Conservation (phyloP, 164 flowering plant genomes). For the Nymphaea thermarum region DNA sequence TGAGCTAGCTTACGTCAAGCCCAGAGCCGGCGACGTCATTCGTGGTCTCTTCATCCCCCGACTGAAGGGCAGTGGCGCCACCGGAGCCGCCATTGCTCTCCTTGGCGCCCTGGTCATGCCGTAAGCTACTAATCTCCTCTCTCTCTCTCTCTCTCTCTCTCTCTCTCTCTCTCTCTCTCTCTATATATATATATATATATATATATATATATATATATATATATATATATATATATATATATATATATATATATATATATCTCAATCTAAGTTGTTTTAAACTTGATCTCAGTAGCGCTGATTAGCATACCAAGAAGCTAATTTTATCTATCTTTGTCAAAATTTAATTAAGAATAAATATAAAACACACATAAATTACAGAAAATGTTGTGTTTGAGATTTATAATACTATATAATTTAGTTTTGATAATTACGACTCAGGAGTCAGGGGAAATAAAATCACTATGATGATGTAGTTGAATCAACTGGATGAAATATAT, state of each 20-base stretch:
- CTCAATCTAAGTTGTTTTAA: too few species aligned
- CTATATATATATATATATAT: too few species aligned
- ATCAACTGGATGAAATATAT: too few species aligned
- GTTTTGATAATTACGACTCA: too few species aligned
- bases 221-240: neutral
- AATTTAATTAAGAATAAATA: too few species aligned
- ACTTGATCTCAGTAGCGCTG: neutral
- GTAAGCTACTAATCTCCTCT: constrained; percentile 27
- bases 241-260: neutral
- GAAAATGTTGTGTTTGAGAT: too few species aligned
- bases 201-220: neutral
- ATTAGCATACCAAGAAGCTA: neutral
- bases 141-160: neutral
- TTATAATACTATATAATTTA: too few species aligned
- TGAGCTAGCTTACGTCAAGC: constrained; percentile 8
- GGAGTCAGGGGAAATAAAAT: too few species aligned
- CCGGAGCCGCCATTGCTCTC: constrained; percentile 78
- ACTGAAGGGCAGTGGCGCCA: constrained; percentile 75
- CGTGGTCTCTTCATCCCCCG: constrained; percentile 6
- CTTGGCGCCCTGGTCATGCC: constrained; percentile 99
- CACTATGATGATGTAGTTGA: too few species aligned
- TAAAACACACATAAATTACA: too few species aligned
- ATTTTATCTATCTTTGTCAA: neutral
- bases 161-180: too few species aligned
- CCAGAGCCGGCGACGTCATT: constrained; percentile 2